Evolutionary conservation across 805 yeast genomes (phyloP).

Genomic region (Cyberlindnera nakhonratchasimensis): DNA sequence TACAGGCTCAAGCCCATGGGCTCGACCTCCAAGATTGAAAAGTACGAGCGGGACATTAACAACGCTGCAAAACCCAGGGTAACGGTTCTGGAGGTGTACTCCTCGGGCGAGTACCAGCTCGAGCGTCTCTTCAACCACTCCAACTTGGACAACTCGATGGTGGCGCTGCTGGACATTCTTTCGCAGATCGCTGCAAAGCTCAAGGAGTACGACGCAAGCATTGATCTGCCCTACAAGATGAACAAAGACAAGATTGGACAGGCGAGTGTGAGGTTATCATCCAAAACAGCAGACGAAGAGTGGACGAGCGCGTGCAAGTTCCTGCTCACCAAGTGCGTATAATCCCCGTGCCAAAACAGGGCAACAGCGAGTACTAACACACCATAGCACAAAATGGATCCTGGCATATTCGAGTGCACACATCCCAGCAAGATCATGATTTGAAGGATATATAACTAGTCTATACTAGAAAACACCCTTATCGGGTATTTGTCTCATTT

Average conservation of each 20-base stretch:
- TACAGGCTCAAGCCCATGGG: conserved; percentile 80
- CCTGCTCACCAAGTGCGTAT: conserved; percentile 54
- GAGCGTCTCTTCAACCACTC: conserved; percentile 72
- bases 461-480: not conserved
- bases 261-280: conserved; percentile 64
- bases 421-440: conserved; percentile 16
- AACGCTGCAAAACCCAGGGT: conserved; percentile 34
- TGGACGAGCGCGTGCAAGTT: conserved; percentile 92
- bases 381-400: conserved; percentile 62
- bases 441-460: not conserved
- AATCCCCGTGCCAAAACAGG: not conserved
- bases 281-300: conserved; percentile 60
- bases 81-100: conserved; percentile 43
- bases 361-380: conserved; percentile 1
- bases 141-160: conserved; percentile 77
- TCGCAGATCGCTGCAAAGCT: conserved; percentile 30
- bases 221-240: conserved; percentile 74
- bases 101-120: conserved; percentile 69
- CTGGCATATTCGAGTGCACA: conserved; percentile 62
- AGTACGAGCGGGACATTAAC: conserved; percentile 37
- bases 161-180: conserved; percentile 65
- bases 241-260: conserved; percentile 73
- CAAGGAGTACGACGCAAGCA: conserved; percentile 44
- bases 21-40: conserved; percentile 73
- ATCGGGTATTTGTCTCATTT: not conserved